phyloP scores from a whole-genome alignment of 495 filamentous ascomycete species.

The Gamarada debralockiae region DNA sequence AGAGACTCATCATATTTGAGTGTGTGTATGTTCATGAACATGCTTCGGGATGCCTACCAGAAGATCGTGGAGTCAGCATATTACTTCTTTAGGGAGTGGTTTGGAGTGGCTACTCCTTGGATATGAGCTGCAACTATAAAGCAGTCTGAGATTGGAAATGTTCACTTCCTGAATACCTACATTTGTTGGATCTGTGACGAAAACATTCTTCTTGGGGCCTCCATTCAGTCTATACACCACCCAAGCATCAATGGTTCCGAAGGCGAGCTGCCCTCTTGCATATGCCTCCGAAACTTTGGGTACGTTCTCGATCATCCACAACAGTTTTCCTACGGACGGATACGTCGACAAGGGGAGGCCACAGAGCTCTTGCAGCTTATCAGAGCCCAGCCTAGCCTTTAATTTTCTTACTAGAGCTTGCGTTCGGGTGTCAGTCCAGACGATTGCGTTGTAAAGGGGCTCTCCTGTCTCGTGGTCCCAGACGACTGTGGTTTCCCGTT shows the following conservation, averaged over 20 bases:
- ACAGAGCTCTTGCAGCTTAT: slow-evolving; percentile 69
- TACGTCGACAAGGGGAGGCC: slow-evolving; percentile 92
- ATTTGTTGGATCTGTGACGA: slow-evolving; percentile 89
- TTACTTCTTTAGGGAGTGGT: too few relatives aligned
- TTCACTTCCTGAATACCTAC: too few relatives aligned
- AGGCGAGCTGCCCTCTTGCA: slow-evolving; percentile 73
- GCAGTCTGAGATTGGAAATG: too few relatives aligned
- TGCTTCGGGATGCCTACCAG: slow-evolving; percentile 89
- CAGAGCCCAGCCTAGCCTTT: slow-evolving; percentile 60
- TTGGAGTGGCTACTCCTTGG: too few relatives aligned
- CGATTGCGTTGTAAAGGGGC: slow-evolving; percentile 83
- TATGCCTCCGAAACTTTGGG: slow-evolving; percentile 71
- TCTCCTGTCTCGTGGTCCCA: slow-evolving; percentile 89
- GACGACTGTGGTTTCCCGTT: slow-evolving; percentile 87
- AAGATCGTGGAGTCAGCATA: too few relatives aligned
- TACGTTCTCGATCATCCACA: slow-evolving; percentile 79
- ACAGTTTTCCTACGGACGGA: slow-evolving; percentile 82
- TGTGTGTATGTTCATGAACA: slow-evolving; percentile 93
- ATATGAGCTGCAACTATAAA: too few relatives aligned
- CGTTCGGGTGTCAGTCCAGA: slow-evolving; percentile 91
- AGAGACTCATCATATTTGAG: slow-evolving; percentile 80
- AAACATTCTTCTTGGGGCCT: slow-evolving; percentile 56
- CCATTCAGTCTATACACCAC: slow-evolving; percentile 88
- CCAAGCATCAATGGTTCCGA: slow-evolving; percentile 95
- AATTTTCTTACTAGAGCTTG: slow-evolving; percentile 72